These are phyloP conservation scores for Lunularia cruciata DNA, from an alignment of 225 moss, liverwort and hornwort species.

Conservation along the genomic window DNA sequence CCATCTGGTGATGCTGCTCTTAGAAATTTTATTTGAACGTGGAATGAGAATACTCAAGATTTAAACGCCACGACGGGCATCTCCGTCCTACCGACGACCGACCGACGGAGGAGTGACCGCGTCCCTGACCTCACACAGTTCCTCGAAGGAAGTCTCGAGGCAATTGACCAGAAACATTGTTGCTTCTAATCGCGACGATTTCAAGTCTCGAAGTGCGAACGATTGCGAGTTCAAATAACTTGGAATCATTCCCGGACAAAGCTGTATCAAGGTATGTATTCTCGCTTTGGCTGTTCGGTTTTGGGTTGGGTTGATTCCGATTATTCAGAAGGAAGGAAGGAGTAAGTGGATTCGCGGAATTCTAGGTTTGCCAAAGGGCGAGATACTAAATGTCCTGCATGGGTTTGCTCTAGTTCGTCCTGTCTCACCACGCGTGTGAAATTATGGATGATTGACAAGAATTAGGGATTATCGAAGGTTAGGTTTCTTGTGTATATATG, in stretches of 20 bases:
- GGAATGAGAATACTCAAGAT: neutral
- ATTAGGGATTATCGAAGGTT: neutral
- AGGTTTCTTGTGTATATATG: neutral
- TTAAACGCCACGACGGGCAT: neutral
- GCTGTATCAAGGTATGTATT: neutral
- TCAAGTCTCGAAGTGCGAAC: neutral
- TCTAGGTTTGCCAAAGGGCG: neutral
- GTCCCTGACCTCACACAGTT: neutral
- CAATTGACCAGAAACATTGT: neutral
- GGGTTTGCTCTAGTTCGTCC: neutral
- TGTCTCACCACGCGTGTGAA: neutral
- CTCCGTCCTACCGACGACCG: neutral
- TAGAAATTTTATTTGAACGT: conserved; percentile 6
- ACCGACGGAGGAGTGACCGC: neutral
- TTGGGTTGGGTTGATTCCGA: neutral
- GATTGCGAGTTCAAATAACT: neutral
- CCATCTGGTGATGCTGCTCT: conserved; percentile 1
- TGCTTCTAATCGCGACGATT: neutral
- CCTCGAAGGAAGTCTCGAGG: neutral
- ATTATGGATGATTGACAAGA: neutral
- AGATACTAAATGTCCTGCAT: neutral
- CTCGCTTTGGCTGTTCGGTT: neutral
- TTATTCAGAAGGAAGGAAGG: neutral
- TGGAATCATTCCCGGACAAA: conserved; percentile 11
- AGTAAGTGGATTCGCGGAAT: neutral